Evolutionary conservation across 352 stramenopile genomes (phyloP).

Genomic region (Globisporangium cederbergense): DNA sequence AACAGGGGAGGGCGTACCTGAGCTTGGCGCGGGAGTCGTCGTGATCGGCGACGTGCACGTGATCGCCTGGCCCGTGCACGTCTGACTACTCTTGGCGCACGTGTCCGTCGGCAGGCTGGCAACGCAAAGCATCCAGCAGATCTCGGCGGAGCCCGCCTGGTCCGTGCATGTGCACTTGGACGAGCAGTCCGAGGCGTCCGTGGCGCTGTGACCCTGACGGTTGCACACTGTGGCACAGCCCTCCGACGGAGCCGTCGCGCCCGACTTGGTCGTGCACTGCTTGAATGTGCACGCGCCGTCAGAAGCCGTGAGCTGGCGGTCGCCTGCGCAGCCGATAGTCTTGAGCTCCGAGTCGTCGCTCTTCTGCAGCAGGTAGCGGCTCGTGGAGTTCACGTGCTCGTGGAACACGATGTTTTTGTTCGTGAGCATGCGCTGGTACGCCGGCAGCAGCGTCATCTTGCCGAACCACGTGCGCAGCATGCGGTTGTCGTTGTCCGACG

Average conservation of each 20-base stretch:
- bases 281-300: constrained; percentile 34
- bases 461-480: constrained; percentile 52
- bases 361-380: constrained; percentile 27
- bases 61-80: constrained; percentile 38
- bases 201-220: constrained; percentile 17
- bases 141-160: constrained; percentile 18
- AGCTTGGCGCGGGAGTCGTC: not conserved
- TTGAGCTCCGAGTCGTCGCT: constrained; percentile 24
- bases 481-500: constrained; percentile 16
- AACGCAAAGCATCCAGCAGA: constrained; percentile 58
- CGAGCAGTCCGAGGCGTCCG: constrained; percentile 31
- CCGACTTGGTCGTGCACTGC: constrained; percentile 31
- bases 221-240: constrained; percentile 37
- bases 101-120: constrained; percentile 1
- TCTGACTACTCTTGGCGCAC: constrained; percentile 6
- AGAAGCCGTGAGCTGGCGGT: constrained; percentile 34
- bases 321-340: constrained; percentile 37
- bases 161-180: constrained; percentile 43
- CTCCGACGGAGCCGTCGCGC: constrained; percentile 23
- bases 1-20: constrained; percentile 2
- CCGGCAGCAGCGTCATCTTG: constrained; percentile 56
- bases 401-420: constrained; percentile 26
- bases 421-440: constrained; percentile 38
- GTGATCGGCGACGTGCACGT: constrained; percentile 6
- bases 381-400: constrained; percentile 35